Base-by-base conservation (phyloP, 306 rosid genomes). In the Benincasa hispida region DNA sequence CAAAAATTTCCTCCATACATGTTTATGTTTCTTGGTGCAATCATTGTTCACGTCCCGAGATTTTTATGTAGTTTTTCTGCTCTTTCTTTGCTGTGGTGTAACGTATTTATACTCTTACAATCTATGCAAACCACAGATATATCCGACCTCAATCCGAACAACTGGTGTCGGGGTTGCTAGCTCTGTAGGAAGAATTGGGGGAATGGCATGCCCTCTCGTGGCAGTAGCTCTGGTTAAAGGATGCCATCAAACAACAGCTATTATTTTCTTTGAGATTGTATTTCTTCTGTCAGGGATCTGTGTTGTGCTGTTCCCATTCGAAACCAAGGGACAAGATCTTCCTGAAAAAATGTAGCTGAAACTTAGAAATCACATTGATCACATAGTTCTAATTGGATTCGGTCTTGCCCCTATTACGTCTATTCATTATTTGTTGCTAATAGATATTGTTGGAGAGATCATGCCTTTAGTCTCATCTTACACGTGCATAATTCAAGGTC, bases 81-180 rank as follows among this genome's bases (percentile, higher is more conserved):
- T 45, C 56, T 45, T 68, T 69, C 75, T 7, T 41, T 14, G 50
- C 0, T 10, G 2, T 39, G 74, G 34, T 12, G 12, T 41, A 68
- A 68, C 54, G 3, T 70, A 45, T 50, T 47, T 45, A 70, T 27
- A 27, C 12, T 45, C 35, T 70, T 24, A 70, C 27, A 2, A 72
- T 28, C 41, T 28, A 72, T 48, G 58, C 42, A 48, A 72, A 17
- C 60, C 78, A 89, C 80, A 94, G 97, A 82, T 94, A 76, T 94
- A 94, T 82, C 99, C 99, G 37, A 94, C 99, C 51, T 83, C 96
- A 21, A 86, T 90, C 7, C 85, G 97, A 88, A 84, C 97, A 81
- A 89, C 99, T 1, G 99, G 99, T 1, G 96, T 94, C 2, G 98
- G 99, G 86, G 59, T 90, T 55, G 99, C 97, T 48, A 92, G 97